phyloP scores from a whole-genome alignment of 441 rosid species.

The Sinapis alba region DNA sequence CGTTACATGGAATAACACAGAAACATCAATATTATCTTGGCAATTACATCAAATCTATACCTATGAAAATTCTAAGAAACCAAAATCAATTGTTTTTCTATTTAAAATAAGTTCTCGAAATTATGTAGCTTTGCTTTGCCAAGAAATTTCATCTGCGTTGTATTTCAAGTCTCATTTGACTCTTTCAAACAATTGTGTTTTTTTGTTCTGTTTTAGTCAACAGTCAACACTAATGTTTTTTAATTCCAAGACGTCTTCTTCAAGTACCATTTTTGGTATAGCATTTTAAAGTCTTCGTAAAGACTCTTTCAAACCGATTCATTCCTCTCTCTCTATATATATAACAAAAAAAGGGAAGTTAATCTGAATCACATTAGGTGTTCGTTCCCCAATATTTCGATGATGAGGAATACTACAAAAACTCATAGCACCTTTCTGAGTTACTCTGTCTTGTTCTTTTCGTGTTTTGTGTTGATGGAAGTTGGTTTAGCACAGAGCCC shows the following conservation, averaged over 20 bases:
- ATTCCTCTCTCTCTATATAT: neutral
- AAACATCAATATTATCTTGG: no score
- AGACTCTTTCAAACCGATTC: neutral
- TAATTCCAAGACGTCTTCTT: neutral
- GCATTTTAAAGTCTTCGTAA: slow-evolving; percentile 1
- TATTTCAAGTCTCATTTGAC: neutral
- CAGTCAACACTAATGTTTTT: slow-evolving; percentile 1
- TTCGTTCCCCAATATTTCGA: neutral
- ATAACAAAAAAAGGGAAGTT: neutral
- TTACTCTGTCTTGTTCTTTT: slow-evolving; percentile 12
- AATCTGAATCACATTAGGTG: neutral
- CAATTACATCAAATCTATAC: no score
- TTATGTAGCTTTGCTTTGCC: neutral
- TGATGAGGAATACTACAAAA: slow-evolving; percentile 1
- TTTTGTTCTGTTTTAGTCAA: neutral
- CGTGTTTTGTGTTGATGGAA: neutral
- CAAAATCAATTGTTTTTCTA: neutral
- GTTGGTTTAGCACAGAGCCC: slow-evolving; percentile 22
- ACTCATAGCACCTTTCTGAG: slow-evolving; percentile 6
- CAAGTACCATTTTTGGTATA: neutral
- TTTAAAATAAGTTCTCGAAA: neutral
- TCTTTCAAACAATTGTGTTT: slow-evolving; percentile 2
- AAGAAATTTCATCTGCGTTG: neutral
- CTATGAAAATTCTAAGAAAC: no score
- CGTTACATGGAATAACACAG: no score